These are phyloP conservation scores for Entoloma clypeatum DNA, from an alignment of 1,284 basidiomycete species.

Conservation along the genomic window DNA sequence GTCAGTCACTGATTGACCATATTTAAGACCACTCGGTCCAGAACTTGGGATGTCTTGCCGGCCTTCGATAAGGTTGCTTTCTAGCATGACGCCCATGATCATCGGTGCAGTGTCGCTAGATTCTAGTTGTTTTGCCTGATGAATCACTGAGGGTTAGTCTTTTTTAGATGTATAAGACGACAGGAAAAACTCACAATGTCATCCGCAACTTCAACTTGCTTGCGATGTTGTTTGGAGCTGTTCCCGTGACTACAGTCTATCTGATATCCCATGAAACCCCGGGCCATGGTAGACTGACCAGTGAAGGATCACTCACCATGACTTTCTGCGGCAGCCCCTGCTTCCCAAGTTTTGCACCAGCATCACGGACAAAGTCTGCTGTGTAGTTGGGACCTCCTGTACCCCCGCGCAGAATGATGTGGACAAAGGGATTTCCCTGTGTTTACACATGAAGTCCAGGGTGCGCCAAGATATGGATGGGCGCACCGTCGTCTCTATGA, in stretches of 20 bases:
- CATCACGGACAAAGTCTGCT: slow-evolving; percentile 75
- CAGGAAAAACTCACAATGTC: slow-evolving; percentile 60
- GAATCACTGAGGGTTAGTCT: slow-evolving; percentile 5
- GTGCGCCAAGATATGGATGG: not conserved
- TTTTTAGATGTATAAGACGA: not conserved
- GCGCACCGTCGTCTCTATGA: slow-evolving; percentile 80
- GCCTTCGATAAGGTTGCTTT: slow-evolving; percentile 89
- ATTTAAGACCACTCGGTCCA: slow-evolving; percentile 76
- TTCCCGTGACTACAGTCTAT: slow-evolving; percentile 97
- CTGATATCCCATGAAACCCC: slow-evolving; percentile 35
- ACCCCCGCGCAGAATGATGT: slow-evolving; percentile 88
- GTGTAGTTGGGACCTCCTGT: slow-evolving; percentile 83
- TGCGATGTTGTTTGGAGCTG: slow-evolving; percentile 82
- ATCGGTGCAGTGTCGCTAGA: slow-evolving; percentile 64
- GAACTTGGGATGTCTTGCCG: slow-evolving; percentile 82
- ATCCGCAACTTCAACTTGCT: slow-evolving; percentile 82
- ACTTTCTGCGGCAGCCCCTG: slow-evolving; percentile 77
- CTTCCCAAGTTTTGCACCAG: slow-evolving; percentile 73
- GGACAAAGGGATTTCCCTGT: slow-evolving; percentile 85
- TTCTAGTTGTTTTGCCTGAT: slow-evolving; percentile 68
- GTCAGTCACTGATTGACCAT: slow-evolving; percentile 88
- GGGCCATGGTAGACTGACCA: slow-evolving; percentile 4
- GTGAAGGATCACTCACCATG: slow-evolving; percentile 56
- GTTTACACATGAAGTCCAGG: slow-evolving; percentile 1
- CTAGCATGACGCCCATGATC: slow-evolving; percentile 98